Conservation (phyloP, 2,329 filamentous ascomycete genomes). For the Fusarium oxysporum region DNA sequence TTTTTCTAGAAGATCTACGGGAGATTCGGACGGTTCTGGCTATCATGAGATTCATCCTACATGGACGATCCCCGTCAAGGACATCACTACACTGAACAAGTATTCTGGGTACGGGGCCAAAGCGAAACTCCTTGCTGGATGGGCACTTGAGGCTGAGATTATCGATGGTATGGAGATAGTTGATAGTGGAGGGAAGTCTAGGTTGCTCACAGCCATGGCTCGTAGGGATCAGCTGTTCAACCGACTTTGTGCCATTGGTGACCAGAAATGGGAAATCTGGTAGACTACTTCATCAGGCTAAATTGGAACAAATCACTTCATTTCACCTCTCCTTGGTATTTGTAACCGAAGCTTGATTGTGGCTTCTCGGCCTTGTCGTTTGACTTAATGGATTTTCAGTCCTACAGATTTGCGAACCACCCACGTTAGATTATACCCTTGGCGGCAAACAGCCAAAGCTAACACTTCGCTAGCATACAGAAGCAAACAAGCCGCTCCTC, state of each 20-base stretch:
- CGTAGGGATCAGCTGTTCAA: slow-evolving; percentile 82
- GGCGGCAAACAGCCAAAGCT: not conserved
- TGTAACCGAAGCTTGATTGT: no score
- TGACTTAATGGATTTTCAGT: no score
- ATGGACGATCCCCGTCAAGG: slow-evolving; percentile 75
- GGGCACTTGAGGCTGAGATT: slow-evolving; percentile 75
- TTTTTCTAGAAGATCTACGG: no score
- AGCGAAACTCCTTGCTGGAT: slow-evolving; percentile 79
- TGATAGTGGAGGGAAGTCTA: slow-evolving; percentile 59
- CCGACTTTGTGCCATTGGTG: slow-evolving; percentile 76
- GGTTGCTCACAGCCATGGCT: slow-evolving; percentile 74
- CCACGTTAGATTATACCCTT: no score
- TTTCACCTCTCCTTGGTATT: no score
- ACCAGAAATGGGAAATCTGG: slow-evolving; percentile 82
- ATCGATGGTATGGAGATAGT: slow-evolving; percentile 77
- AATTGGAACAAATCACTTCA: no score
- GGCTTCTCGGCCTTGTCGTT: no score
- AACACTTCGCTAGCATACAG: not conserved
- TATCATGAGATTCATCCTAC: slow-evolving; percentile 61
- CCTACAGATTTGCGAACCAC: no score
- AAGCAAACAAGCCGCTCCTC: not conserved
- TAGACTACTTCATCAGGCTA: not conserved
- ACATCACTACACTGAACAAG: slow-evolving; percentile 79
- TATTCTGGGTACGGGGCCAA: slow-evolving; percentile 84
- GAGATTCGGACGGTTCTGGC: no score